Percentiles rank a stretch among this genome's conserved stretches.
These are phyloP conservation scores for Candida multigemmis DNA, from an alignment of 805 yeast genomes.

Conservation along the genomic window DNA sequence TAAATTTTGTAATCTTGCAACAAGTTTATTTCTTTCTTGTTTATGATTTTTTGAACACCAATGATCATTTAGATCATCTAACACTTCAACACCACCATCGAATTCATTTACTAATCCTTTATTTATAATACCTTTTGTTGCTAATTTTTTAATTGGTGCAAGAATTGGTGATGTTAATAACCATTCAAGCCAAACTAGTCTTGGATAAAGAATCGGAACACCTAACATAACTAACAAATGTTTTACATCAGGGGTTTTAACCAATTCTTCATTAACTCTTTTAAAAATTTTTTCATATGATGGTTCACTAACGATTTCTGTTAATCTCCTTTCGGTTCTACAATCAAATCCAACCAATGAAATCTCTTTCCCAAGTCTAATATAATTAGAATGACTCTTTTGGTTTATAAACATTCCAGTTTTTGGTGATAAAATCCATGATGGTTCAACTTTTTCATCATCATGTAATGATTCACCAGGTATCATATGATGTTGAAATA, in stretches of 20 bases:
- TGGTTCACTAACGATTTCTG: constrained; percentile 41
- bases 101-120: constrained; percentile 81
- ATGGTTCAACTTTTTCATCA: constrained; percentile 23
- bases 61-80: constrained; percentile 92
- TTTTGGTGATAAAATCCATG: constrained; percentile 53
- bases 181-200: constrained; percentile 85
- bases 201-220: constrained; percentile 91
- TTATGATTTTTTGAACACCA: constrained; percentile 93
- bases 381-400: constrained; percentile 57
- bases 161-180: constrained; percentile 52
- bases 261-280: constrained; percentile 49
- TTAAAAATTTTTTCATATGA: constrained; percentile 57
- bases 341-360: constrained; percentile 82
- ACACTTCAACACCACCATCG: constrained; percentile 83
- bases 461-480: constrained; percentile 30
- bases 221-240: constrained; percentile 83
- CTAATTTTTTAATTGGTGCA: constrained; percentile 51
- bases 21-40: constrained; percentile 65
- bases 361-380: constrained; percentile 66
- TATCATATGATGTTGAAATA: constrained; percentile 81
- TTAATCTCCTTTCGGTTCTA: constrained; percentile 75
- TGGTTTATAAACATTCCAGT: constrained; percentile 66
- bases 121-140: constrained; percentile 54
- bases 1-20: constrained; percentile 53
- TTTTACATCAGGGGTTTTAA: constrained; percentile 43